A percentile compares a stretch with the other conserved stretches of the same genome.
phyloP scores from a whole-genome alignment of 2,329 filamentous ascomycete species.

The Aureobasidium mangrovei region DNA sequence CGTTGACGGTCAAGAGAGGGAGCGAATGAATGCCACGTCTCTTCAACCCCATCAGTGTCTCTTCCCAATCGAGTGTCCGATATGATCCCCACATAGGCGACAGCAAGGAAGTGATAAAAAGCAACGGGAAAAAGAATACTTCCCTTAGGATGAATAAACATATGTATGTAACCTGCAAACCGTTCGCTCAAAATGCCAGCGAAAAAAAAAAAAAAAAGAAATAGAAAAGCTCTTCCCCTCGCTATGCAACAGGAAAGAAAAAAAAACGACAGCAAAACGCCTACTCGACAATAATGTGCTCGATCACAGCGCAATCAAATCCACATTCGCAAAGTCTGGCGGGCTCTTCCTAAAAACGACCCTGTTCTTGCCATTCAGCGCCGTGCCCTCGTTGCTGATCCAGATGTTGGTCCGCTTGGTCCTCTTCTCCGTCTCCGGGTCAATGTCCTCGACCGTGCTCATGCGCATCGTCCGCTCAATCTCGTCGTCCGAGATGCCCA shows the following conservation, averaged over 20 bases:
- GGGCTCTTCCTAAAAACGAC: slow-evolving; percentile 80
- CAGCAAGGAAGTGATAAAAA: no score
- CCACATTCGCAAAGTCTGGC: slow-evolving; percentile 60
- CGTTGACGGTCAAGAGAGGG: no score
- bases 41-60: no score
- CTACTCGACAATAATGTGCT: no score
- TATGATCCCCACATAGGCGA: no score
- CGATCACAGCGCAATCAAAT: slow-evolving; percentile 65
- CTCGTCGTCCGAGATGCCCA: slow-evolving; percentile 89
- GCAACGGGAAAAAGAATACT: no score
- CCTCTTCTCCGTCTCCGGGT: slow-evolving; percentile 16
- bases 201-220: background rate
- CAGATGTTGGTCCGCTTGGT: slow-evolving; percentile 49
- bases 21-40: no score
- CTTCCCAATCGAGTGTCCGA: no score
- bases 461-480: slow-evolving; percentile 67
- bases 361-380: slow-evolving; percentile 70
- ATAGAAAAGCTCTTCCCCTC: background rate
- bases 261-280: no score
- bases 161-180: no score
- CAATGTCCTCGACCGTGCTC: slow-evolving; percentile 48
- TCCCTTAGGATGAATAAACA: no score
- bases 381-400: slow-evolving; percentile 90
- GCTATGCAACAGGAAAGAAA: no score
- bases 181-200: background rate